These are phyloP conservation scores for Pelargonium exstipulatum DNA, from an alignment of 441 rosid species.

Conservation along the genomic window DNA sequence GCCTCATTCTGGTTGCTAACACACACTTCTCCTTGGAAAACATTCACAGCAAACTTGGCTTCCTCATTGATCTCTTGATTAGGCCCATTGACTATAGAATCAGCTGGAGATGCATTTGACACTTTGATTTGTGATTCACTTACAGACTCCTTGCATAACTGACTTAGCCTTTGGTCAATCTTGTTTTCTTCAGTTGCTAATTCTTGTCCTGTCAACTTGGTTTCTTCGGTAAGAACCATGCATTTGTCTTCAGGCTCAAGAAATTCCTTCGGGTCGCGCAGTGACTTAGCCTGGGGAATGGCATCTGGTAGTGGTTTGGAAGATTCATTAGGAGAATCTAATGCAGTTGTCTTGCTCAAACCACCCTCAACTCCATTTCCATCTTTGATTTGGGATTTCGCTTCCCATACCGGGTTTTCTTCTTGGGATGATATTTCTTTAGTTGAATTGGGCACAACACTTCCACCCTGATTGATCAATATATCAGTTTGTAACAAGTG, in stretches of 20 bases:
- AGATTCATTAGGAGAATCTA: constrained; percentile 4
- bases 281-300: too few relatives aligned
- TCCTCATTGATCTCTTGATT: constrained; percentile 19
- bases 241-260: constrained; percentile 18
- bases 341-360: constrained; percentile 4
- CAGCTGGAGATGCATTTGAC: constrained; percentile 17
- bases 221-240: constrained; percentile 15
- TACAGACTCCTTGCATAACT: constrained; percentile 12
- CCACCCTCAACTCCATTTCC: constrained; percentile 13
- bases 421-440: constrained; percentile 14
- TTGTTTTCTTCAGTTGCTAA: constrained; percentile 22
- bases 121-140: constrained; percentile 16
- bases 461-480: constrained; percentile 10
- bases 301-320: neutral
- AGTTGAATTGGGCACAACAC: constrained; percentile 15
- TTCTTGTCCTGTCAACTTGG: constrained; percentile 15
- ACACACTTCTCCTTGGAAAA: constrained; percentile 9
- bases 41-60: constrained; percentile 18
- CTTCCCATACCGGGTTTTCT: constrained; percentile 15
- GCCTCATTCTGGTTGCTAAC: constrained; percentile 20
- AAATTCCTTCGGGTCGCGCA: too few relatives aligned
- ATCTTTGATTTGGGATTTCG: constrained; percentile 15
- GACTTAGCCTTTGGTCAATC: constrained; percentile 11
- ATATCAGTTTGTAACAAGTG: constrained; percentile 7
- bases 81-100: constrained; percentile 11